phyloP scores from a whole-genome alignment of 1,139 yeast genomes.

The Protomyces gravidus region DNA sequence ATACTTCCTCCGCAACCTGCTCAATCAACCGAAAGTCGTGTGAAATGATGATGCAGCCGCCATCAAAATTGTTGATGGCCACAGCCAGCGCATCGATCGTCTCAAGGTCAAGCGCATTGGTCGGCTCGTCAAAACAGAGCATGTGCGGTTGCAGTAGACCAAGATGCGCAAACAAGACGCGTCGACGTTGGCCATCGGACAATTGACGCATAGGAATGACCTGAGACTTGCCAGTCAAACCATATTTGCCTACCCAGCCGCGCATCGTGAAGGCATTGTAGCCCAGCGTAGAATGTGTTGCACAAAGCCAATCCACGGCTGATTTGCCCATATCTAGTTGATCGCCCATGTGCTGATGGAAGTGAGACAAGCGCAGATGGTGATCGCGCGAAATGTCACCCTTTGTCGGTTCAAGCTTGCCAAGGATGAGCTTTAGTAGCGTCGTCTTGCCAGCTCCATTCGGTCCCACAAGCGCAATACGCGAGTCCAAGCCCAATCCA shows the following conservation, averaged over 20 bases:
- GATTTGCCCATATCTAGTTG: slow-evolving; percentile 93
- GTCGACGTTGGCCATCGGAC: slow-evolving; percentile 98
- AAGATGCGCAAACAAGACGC: slow-evolving; percentile 93
- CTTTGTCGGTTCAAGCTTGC: slow-evolving; percentile 77
- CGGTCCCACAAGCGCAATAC: slow-evolving; percentile 97
- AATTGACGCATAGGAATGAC: slow-evolving; percentile 97
- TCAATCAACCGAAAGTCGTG: slow-evolving; percentile 98
- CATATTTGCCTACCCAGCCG: slow-evolving; percentile 74
- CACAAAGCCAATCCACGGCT: slow-evolving; percentile 94
- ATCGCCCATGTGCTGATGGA: slow-evolving; percentile 98
- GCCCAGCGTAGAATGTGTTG: slow-evolving; percentile 85
- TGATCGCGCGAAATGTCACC: slow-evolving; percentile 98
- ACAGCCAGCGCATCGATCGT: slow-evolving; percentile 97
- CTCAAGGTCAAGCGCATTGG: slow-evolving; percentile 97
- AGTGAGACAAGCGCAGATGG: slow-evolving; percentile 95
- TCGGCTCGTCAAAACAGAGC: slow-evolving; percentile 96
- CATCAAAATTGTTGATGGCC: slow-evolving; percentile 88
- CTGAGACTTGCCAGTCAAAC: slow-evolving; percentile 98
- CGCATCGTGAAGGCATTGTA: slow-evolving; percentile 45
- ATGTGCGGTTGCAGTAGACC: slow-evolving; percentile 95
- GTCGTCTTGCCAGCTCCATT: slow-evolving; percentile 99
- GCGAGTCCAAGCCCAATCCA: slow-evolving; percentile 99
- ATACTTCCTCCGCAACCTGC: slow-evolving; percentile 82
- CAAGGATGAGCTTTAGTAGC: slow-evolving; percentile 91
- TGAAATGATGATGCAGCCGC: slow-evolving; percentile 97